Base-by-base conservation (phyloP, 331 rosid species). In the Acacia pycnantha region DNA sequence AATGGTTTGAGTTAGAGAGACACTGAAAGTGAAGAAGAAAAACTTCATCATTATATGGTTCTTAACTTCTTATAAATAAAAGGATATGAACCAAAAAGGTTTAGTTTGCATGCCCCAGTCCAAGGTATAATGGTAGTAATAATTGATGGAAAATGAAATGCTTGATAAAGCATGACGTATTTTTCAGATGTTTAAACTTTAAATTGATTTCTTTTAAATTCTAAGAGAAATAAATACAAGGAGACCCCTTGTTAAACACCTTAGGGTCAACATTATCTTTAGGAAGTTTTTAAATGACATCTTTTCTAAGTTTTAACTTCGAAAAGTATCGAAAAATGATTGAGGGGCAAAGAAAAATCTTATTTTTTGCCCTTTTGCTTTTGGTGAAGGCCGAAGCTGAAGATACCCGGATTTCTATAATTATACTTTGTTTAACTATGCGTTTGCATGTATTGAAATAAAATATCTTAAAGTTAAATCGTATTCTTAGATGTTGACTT, bases 21-120 rank as follows among this genome's bases (percentile, higher is more conserved):
- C 70, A 40, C 3, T 65, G 44, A 64, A 61, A 74, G n/a, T 27
- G 24, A 56, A 37, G 50, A 53, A 50, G 22, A 31, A 64, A 66
- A 12, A 70, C 26, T 1, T 40, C 81, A 51, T 40, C 81, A 51
- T 67, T 77, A 33, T 71, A 44, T 48, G 72, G 41, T 78, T 78
- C 12, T 53, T 21, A 19, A 19, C 61, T 53, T 12, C 51, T 74
- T 5, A 47, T 21, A 31, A 21, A 51, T 27, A 6, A 21, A 29
- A 27, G 33, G 54, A 19, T 27, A 18, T 41, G 37, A 41, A 26
- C 77, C 51, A 6, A 29, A 21, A 70, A 13, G 18, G 54, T 51
- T 54, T 24, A 24, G 70, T 37, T 66, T 78, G 14, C 71, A 13
- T 11, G 53, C 11, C 19, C 6, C 6, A 26, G 53, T 70, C 53